Conservation (phyloP, 192 early-diverging fungal species). For the Coemansia sp. region DNA sequence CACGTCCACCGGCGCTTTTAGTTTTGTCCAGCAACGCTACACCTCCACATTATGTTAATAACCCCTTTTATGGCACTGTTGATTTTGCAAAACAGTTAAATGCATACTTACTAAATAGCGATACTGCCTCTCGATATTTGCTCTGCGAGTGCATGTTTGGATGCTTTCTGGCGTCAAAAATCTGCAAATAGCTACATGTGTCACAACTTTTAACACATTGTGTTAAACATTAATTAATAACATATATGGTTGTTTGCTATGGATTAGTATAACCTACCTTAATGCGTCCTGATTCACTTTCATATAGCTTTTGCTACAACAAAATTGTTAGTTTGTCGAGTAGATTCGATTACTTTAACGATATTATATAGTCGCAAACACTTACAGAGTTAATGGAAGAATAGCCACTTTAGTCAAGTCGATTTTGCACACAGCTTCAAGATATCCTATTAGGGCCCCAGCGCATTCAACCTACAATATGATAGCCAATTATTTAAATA, state of each 20-base stretch:
- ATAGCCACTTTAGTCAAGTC: background rate
- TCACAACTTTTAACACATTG: background rate
- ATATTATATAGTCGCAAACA: background rate
- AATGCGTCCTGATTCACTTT: slow-evolving; percentile 19
- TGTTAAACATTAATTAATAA: background rate
- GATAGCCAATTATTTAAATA: background rate
- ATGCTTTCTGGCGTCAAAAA: slow-evolving; percentile 75
- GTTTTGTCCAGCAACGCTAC: slow-evolving; percentile 42
- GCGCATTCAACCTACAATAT: slow-evolving; percentile 34
- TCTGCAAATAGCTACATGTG: slow-evolving; percentile 67
- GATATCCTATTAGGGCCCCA: slow-evolving; percentile 33
- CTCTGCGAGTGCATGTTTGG: slow-evolving; percentile 76
- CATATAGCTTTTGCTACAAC: slow-evolving; percentile 33
- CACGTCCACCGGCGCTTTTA: slow-evolving; percentile 28
- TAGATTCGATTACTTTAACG: background rate
- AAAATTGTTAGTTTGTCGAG: background rate
- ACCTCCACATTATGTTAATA: no score
- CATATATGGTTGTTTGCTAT: background rate
- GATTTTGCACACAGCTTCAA: slow-evolving; percentile 1
- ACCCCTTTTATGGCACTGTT: no score
- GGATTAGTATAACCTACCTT: slow-evolving; percentile 12
- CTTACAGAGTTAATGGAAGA: slow-evolving; percentile 19
- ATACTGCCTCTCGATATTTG: slow-evolving; percentile 66
- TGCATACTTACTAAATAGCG: slow-evolving; percentile 65
- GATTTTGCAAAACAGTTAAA: no score